phyloP scores from a whole-genome alignment of 2,329 filamentous ascomycete species.

The Trichoderma koningiopsis region DNA sequence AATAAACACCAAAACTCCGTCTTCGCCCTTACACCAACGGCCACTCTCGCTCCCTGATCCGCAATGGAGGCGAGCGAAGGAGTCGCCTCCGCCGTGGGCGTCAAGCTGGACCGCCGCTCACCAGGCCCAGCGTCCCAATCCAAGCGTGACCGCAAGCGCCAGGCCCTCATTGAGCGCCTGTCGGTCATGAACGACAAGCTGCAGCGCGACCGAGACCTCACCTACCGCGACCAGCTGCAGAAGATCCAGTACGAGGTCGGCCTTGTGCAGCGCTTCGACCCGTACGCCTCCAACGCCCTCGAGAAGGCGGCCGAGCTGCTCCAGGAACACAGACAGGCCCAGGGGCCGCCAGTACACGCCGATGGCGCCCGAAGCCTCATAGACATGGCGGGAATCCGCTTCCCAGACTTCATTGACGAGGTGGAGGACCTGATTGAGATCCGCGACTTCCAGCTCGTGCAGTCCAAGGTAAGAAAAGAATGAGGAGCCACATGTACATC shows the following conservation, averaged over 20 bases:
- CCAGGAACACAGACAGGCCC: constrained; percentile 54
- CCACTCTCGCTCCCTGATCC: constrained; percentile 12
- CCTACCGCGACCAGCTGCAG: constrained; percentile 87
- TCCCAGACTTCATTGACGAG: constrained; percentile 80
- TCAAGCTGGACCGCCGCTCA: constrained; percentile 42
- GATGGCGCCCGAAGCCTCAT: constrained; percentile 59
- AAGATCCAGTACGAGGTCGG: constrained; percentile 90
- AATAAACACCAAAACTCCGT: not conserved
- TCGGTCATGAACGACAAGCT: constrained; percentile 76
- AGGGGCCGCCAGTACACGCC: constrained; percentile 42
- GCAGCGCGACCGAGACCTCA: constrained; percentile 75
- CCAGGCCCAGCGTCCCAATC: constrained; percentile 54
- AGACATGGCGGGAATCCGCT: constrained; percentile 79
- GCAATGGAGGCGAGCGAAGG: constrained; percentile 47
- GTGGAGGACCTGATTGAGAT: constrained; percentile 87
- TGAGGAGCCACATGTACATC: not conserved
- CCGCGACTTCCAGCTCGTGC: constrained; percentile 78
- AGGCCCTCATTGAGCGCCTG: constrained; percentile 78
- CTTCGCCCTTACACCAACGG: not conserved
- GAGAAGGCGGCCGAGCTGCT: constrained; percentile 69
- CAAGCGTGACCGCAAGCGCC: constrained; percentile 89
- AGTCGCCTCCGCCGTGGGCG: constrained; percentile 38
- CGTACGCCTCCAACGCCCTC: constrained; percentile 72
- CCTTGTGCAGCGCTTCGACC: constrained; percentile 81
- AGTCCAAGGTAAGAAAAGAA: constrained; percentile 68